phyloP scores from a whole-genome alignment of 2,329 filamentous ascomycete species.

The Sclerotinia trifoliorum region DNA sequence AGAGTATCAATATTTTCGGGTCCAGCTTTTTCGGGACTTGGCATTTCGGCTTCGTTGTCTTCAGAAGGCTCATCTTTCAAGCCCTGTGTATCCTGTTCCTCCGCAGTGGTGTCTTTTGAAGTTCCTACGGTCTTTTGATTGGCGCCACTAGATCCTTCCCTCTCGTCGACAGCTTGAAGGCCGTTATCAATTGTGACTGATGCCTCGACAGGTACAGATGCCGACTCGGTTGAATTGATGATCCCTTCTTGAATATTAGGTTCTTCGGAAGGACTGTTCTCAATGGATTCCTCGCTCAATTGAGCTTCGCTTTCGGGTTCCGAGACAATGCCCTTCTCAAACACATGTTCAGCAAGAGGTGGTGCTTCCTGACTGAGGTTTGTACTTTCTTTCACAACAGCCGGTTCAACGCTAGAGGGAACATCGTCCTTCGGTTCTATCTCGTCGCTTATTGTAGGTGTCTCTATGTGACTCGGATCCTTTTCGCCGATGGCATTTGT shows the following conservation, averaged over 20 bases:
- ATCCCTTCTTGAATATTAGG: neutral
- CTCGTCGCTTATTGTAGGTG: neutral
- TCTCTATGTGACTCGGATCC: neutral
- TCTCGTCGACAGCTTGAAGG: neutral
- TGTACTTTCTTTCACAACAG: neutral
- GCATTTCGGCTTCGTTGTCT: neutral
- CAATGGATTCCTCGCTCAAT: neutral
- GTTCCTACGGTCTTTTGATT: neutral
- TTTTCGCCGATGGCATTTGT: neutral
- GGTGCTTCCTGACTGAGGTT: neutral
- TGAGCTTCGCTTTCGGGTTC: neutral
- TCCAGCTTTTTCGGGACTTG: constrained; percentile 3
- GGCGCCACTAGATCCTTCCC: neutral
- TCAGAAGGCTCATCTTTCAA: constrained; percentile 1
- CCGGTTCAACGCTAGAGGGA: neutral
- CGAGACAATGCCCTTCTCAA: neutral
- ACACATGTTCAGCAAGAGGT: neutral
- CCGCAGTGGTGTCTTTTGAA: neutral
- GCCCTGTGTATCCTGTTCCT: neutral
- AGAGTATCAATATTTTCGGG: neutral
- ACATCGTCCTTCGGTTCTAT: neutral
- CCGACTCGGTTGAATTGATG: neutral
- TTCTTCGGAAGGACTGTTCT: neutral
- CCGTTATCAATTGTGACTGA: neutral
- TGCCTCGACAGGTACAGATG: neutral